phyloP scores from a whole-genome alignment of 345 rosid genomes.

The Cardamine resedifolia region DNA sequence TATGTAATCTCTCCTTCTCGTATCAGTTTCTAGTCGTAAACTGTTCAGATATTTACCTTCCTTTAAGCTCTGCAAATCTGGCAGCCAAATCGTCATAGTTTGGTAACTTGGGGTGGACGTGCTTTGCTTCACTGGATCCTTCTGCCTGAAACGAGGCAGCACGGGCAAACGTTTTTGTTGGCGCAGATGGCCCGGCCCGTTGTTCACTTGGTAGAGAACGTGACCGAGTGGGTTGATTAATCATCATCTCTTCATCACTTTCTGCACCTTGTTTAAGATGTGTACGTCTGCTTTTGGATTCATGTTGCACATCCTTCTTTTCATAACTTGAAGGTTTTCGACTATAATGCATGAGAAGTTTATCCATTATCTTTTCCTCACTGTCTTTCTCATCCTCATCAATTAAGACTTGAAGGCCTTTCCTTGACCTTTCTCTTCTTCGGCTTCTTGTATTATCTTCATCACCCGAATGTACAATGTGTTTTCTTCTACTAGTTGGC shows the following conservation, averaged over 20 bases:
- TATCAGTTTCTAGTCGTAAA: slow-evolving; percentile 6
- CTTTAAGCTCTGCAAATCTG: slow-evolving; percentile 77
- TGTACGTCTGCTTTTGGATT: slow-evolving; percentile 52
- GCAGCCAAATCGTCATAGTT: slow-evolving; percentile 95
- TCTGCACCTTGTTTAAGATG: slow-evolving; percentile 37
- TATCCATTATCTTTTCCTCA: slow-evolving; percentile 87
- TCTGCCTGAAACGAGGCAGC: slow-evolving; percentile 82
- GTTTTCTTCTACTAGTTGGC: slow-evolving; percentile 62
- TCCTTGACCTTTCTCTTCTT: slow-evolving; percentile 65
- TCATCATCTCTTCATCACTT: slow-evolving; percentile 37
- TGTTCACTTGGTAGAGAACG: slow-evolving; percentile 68
- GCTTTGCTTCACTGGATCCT: slow-evolving; percentile 57
- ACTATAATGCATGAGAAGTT: slow-evolving; percentile 86
- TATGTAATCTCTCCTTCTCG: too few species aligned
- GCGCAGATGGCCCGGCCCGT: slow-evolving; percentile 43
- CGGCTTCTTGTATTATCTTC: slow-evolving; percentile 48
- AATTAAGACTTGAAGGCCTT: slow-evolving; percentile 62
- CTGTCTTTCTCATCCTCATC: slow-evolving; percentile 63
- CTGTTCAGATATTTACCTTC: slow-evolving; percentile 45
- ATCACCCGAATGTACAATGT: slow-evolving; percentile 42
- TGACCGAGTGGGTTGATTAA: slow-evolving; percentile 57
- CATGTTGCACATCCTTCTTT: slow-evolving; percentile 45
- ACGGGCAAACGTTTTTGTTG: slow-evolving; percentile 51
- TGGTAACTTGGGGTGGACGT: slow-evolving; percentile 96
- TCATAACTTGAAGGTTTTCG: slow-evolving; percentile 66